A percentile compares a stretch with the other conserved stretches of the same genome.
Evolutionary conservation across 2,329 filamentous ascomycete species (phyloP).

Genomic region (Dothistroma septosporum): DNA sequence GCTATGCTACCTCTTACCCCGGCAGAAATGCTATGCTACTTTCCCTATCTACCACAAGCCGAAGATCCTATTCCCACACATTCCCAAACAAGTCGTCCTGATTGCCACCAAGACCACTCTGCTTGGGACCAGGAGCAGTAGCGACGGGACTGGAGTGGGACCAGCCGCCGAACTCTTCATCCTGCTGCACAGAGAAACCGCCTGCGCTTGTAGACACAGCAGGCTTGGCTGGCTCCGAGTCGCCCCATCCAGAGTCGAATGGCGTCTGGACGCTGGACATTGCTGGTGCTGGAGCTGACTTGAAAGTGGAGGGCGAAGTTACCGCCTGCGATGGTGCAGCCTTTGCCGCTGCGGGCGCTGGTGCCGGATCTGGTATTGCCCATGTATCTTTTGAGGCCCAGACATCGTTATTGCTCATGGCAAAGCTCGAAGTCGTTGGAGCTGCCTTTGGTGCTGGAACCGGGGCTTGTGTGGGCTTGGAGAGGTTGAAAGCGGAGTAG

Average conservation of each 20-base stretch:
- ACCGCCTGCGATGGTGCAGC: conserved; percentile 34
- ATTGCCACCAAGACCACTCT: conserved; percentile 47
- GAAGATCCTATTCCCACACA: conserved; percentile 71
- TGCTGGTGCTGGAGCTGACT: conserved; percentile 33
- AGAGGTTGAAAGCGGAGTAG: conserved; percentile 72
- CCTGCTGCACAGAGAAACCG: conserved; percentile 62
- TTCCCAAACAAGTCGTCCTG: conserved; percentile 89
- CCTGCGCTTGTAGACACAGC: conserved; percentile 33
- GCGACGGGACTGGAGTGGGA: conserved; percentile 60
- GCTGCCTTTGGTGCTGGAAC: conserved; percentile 33
- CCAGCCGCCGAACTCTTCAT: conserved; percentile 97
- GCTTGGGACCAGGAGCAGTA: conserved; percentile 41
- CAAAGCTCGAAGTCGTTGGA: conserved; percentile 37
- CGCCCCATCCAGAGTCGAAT: conserved; percentile 57
- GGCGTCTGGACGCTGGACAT: conserved; percentile 14
- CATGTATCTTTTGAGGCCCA: conserved; percentile 84
- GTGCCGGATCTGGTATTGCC: conserved; percentile 57
- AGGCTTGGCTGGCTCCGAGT: conserved; percentile 56
- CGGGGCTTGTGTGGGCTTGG: conserved; percentile 44
- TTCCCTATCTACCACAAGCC: not conserved
- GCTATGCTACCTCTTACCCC: conserved; percentile 1
- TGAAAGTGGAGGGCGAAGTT: conserved; percentile 42
- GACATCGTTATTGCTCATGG: conserved; percentile 60
- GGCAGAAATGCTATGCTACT: not conserved
- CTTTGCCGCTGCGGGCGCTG: conserved; percentile 25